Evolutionary conservation across 2,329 filamentous ascomycete species (phyloP), one percentile per base, ranked within the genome.

Genomic region (Aphanoascus verrucosus): DNA sequence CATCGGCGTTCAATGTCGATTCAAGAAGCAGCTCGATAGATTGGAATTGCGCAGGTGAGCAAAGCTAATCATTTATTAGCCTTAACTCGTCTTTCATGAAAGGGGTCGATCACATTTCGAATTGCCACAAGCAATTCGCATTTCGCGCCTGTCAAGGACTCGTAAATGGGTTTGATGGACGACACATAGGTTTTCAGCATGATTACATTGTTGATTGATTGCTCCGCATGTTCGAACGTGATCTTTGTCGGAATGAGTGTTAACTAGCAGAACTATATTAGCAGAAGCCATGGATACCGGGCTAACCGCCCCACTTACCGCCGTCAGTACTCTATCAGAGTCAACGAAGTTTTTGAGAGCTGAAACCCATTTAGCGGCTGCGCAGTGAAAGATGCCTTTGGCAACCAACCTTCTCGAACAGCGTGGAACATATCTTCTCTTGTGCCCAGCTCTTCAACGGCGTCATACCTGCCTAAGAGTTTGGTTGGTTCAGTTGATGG

Each of bases 391-490:
- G 23, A 38, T 17, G 3, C 23, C 28, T 23, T n/a, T 1, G 37
- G 34, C 6, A 7, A 56, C 67, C 49, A 59, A 84, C 86, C 81
- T 70, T 84, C 78, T 49, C 88, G 82, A 28, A 87, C 78, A 47
- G 83, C 80, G 48, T 80, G 81, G 68, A 96, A 94, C 78, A 94
- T 86, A 42, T 90, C 86, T 64, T 95, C 88, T 51, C 86, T 89
- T 0, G 77, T 80, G 1, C 83, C 83, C 17, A 98, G 70, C 66
- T 97, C 91, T 55, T 88, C 83, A 0, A 98, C 72, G 0, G 90
- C 88, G 62, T 93, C 85, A 58, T 89, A 91, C 2, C 93, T 81
- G 32, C 78, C 81, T 1, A 71, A 72, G 14, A 98, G 77, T 12
- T 86, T 84, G 2, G 77, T 73, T 2, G 77, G 69, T 52, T 84